Evolutionary conservation across 1,139 yeast genomes (phyloP), one percentile per base, ranked within the genome.

Genomic region (Saccharomyces pastorianus): DNA sequence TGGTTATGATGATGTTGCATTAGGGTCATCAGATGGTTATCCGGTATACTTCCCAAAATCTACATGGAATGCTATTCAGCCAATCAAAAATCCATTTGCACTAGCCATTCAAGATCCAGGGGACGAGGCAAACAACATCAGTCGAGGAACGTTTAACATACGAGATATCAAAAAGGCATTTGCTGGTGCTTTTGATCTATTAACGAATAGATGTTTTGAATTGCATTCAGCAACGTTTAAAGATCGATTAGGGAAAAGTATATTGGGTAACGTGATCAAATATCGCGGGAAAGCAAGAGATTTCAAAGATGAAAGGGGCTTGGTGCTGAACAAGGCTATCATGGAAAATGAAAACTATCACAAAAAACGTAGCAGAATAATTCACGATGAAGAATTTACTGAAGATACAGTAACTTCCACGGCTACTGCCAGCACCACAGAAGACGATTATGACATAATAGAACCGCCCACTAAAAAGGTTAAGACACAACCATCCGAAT

Each of bases 81-180:
- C 65, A 6, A 51, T 55, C 1, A 76, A 84, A 52, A 79, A 78
- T 54, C 77, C 85, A 13, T 88, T 88, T 64, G 71, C 88, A 1
- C 73, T 93, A 49, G 85, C 91, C 2, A 88, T 93, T 42, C 95
- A 88, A 68, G 99, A 93, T 66, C 99, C 99, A 0, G 85, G 88
- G 47, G 98, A 93, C 65, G 75, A 84, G 0, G 62, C 75, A 7
- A 95, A 93, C 66, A 95, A 93, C 67, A 85, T 93, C 51, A 84
- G 96, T 48, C 76, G 96, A 60, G 89, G 97, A 1, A 85, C 96
- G 1, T 89, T 84, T 72, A 90, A 91, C 67, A 74, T 89, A 34
- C 74, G 93, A 48, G 91, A 87, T 61, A 79, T 93, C 58, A 88
- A 88, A 64, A 84, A 88, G 62, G 90, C 97, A 0, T 90, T 93